These are phyloP conservation scores for Lenwebbia sp. DNA, from an alignment of 345 rosid genomes.

Conservation along the genomic window DNA sequence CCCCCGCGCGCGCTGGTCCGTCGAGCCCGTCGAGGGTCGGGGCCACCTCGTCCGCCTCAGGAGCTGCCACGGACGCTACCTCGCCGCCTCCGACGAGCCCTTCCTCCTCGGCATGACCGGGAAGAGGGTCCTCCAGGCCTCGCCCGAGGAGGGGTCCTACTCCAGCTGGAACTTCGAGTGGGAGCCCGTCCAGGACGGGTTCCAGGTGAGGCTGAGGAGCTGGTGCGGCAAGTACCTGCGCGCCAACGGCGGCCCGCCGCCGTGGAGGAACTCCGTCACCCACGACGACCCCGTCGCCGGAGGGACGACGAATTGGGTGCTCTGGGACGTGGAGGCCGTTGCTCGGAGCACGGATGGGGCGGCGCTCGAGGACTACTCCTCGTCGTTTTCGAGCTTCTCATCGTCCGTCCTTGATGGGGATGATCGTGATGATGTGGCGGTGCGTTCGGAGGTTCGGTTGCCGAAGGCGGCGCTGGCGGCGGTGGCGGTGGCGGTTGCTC, in stretches of 20 bases:
- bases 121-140: slow-evolving; percentile 47
- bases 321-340: slow-evolving; percentile 23
- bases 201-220: slow-evolving; percentile 25
- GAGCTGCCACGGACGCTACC: slow-evolving; percentile 54
- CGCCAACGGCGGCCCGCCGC: slow-evolving; percentile 43
- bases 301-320: slow-evolving; percentile 24
- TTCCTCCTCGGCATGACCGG: slow-evolving; percentile 89
- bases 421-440: neutral
- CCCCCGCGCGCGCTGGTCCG: slow-evolving; percentile 49
- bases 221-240: slow-evolving; percentile 30
- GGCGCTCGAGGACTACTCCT: neutral
- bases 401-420: neutral
- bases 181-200: slow-evolving; percentile 67
- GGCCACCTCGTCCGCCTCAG: slow-evolving; percentile 30
- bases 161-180: slow-evolving; percentile 61
- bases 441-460: neutral
- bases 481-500: slow-evolving; percentile 3
- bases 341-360: neutral
- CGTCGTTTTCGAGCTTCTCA: slow-evolving; percentile 4
- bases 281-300: slow-evolving; percentile 33
- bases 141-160: slow-evolving; percentile 8
- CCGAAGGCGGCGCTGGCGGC: neutral
- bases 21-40: slow-evolving; percentile 49
- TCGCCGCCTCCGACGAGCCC: slow-evolving; percentile 62
- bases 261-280: slow-evolving; percentile 43